Base-by-base conservation (phyloP, 352 stramenopile genomes). In the Achlya hypogyna region DNA sequence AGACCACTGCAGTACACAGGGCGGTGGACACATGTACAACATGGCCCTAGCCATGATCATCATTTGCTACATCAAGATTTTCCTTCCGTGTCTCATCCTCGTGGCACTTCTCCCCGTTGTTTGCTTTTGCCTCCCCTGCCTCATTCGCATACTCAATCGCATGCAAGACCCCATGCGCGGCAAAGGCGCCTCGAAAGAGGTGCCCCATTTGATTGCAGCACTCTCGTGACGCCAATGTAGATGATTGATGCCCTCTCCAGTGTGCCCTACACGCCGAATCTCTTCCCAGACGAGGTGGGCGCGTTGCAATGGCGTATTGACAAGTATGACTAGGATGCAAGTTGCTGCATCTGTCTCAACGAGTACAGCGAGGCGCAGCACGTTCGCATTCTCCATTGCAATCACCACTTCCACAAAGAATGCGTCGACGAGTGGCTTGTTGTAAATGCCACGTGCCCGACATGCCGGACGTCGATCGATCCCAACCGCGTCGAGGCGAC, bases 391-490 rank as follows among this genome's bases (percentile, higher is more conserved):
- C 74, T 99, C 62, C 93, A 94, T 12, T 99, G 96, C 71, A 69
- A 85, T n/a, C 96, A 99, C 74, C 86, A 96, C 69, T 98, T 99
- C 74, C 86, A 95, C 71, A 88, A 89, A 69, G 85, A 93, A n/a
- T 96, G 87, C 59, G 83, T 95, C 32, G 87, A 96, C 74, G 85
- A 93, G 71, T 96, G 87, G 87, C 77, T 96, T 16, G 43, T 90
- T 29, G 87, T 95, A 58, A 94, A 96, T 66, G 86, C 86, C 16
- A 93, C 87, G 20, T 96, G 87, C 51, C 86, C 85, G 14, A 96
- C 87, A 49, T 96, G 87, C 60, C 84, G 86, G n/a, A 91, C 78
- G 63, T 90, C 83, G 53, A 91, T 95, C 59, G 87, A 82, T 54
- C 54, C 54, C 20, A 51, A 51, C 54, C 16, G 45, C 14, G 53